Evolutionary conservation across 2,329 filamentous ascomycete genomes (phyloP).

Genomic region (Epichloe coenophiala): DNA sequence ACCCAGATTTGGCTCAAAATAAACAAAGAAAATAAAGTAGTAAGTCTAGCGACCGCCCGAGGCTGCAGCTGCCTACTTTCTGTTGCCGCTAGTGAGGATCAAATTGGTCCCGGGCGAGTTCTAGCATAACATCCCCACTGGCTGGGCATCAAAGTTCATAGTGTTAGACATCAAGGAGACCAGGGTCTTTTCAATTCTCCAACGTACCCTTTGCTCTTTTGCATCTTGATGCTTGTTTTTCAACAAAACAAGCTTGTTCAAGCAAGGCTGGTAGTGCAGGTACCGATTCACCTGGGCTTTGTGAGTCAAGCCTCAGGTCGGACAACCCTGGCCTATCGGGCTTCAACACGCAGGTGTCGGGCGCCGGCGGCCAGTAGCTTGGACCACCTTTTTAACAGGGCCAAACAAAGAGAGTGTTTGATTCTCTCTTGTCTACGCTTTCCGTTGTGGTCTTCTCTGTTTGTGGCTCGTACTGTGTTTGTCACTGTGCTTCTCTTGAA

Average conservation of each 20-base stretch:
- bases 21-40: not conserved
- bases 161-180: not conserved
- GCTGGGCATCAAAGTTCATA: slow-evolving; percentile 1
- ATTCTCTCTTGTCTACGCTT: not conserved
- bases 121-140: not conserved
- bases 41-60: not conserved
- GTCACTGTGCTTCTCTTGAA: not conserved
- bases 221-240: not conserved
- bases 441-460: not conserved
- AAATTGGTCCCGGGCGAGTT: not conserved
- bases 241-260: not conserved
- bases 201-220: not conserved
- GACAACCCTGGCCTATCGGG: slow-evolving; percentile 2
- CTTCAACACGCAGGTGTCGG: slow-evolving; percentile 2
- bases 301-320: not conserved
- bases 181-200: not conserved
- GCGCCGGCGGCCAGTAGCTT: slow-evolving; percentile 1
- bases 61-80: too few species aligned
- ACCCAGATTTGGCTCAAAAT: not conserved
- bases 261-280: not conserved
- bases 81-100: too few species aligned
- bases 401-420: not conserved
- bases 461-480: not conserved
- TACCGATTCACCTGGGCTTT: not conserved
- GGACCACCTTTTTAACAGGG: too few species aligned